Conservation (phyloP, 2,329 filamentous ascomycete species). For the Ramularia collo-cygni region DNA sequence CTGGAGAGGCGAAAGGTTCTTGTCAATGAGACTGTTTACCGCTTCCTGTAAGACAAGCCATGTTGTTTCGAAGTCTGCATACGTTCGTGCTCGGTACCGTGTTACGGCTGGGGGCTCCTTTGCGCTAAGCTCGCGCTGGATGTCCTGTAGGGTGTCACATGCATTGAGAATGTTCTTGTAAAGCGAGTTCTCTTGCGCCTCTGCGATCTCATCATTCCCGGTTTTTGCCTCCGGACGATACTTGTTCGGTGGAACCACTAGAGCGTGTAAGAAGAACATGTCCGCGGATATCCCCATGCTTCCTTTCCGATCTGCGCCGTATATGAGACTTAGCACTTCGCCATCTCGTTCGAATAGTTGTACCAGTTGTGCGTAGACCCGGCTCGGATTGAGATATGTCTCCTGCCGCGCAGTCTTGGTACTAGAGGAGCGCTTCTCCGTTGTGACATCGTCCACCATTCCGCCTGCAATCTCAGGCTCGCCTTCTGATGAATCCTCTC, state of each 20-base stretch:
- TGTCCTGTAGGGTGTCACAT: constrained; percentile 65
- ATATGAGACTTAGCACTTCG: constrained; percentile 77
- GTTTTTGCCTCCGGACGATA: constrained; percentile 82
- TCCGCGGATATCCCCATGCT: constrained; percentile 40
- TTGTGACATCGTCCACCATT: constrained; percentile 41
- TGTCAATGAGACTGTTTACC: constrained; percentile 89
- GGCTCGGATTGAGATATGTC: constrained; percentile 72
- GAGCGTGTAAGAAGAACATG: constrained; percentile 87
- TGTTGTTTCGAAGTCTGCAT: constrained; percentile 70
- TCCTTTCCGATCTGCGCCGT: constrained; percentile 36
- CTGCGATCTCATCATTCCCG: constrained; percentile 72
- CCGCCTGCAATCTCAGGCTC: constrained; percentile 38
- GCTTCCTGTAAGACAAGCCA: constrained; percentile 80
- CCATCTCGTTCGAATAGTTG: constrained; percentile 82
- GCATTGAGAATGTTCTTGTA: constrained; percentile 78
- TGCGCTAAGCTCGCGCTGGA: constrained; percentile 61
- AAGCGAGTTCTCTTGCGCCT: constrained; percentile 79
- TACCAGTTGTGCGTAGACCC: constrained; percentile 71
- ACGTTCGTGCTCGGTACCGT: constrained; percentile 51
- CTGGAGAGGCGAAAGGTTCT: constrained; percentile 74
- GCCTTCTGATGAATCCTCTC: constrained; percentile 15
- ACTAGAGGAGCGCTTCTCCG: constrained; percentile 13
- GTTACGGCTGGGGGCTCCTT: constrained; percentile 34
- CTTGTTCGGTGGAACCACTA: constrained; percentile 86
- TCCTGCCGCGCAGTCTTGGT: constrained; percentile 47